A percentile compares a stretch with the other conserved stretches of the same genome.
Conservation (phyloP, 306 rosid species). For the Trifolium subterraneum region DNA sequence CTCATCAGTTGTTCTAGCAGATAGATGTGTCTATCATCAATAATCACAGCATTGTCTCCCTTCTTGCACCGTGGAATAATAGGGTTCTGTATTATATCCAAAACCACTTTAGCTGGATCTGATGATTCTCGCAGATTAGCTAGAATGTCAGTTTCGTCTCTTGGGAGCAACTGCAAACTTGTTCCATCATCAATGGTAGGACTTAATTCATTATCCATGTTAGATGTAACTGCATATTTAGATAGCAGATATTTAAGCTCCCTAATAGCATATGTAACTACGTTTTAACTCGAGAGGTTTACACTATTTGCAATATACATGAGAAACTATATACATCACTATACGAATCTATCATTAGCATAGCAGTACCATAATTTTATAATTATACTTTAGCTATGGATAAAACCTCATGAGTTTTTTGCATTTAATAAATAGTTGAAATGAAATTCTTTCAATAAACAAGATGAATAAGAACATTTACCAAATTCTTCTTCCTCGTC, state of each 20-base stretch:
- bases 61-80: slow-evolving; percentile 37
- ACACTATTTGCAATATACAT: too few relatives aligned
- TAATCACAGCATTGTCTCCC: slow-evolving; percentile 18
- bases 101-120: slow-evolving; percentile 55
- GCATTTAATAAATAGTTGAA: not conserved
- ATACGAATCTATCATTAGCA: too few relatives aligned
- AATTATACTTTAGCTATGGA: too few relatives aligned
- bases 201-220: slow-evolving; percentile 2
- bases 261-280: not conserved
- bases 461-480: slow-evolving; percentile 44
- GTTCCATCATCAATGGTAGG: slow-evolving; percentile 7
- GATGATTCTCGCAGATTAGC: slow-evolving; percentile 2
- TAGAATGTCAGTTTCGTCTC: not conserved
- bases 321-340: too few relatives aligned
- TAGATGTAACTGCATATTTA: slow-evolving; percentile 4
- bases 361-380: too few relatives aligned
- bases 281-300: too few relatives aligned
- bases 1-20: slow-evolving; percentile 15
- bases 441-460: slow-evolving; percentile 20
- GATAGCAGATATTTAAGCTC: slow-evolving; percentile 15
- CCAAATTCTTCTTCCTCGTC: slow-evolving; percentile 39
- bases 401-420: too few relatives aligned
- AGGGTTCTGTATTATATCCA: slow-evolving; percentile 49
- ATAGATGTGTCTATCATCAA: slow-evolving; percentile 27
- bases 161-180: not conserved